Evolutionary conservation across 176 grass and related monocot genomes (phyloP).

Genomic region (Raddia distichophylla): DNA sequence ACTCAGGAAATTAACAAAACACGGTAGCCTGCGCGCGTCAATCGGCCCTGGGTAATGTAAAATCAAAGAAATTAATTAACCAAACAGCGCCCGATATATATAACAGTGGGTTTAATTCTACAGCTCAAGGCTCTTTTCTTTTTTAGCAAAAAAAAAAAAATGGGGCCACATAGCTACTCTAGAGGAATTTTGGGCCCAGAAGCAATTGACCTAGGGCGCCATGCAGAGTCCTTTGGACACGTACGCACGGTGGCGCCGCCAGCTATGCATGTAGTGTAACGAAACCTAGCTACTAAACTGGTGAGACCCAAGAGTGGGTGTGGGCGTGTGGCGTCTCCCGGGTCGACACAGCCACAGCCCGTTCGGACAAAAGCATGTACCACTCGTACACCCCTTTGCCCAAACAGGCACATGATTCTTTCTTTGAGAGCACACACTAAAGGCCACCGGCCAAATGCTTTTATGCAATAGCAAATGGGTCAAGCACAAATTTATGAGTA

Average conservation of each 20-base stretch:
- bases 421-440: neutral
- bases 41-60: too few relatives aligned
- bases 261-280: neutral
- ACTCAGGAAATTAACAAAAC: too few relatives aligned
- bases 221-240: neutral
- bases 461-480: neutral
- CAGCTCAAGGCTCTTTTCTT: too few relatives aligned
- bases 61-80: too few relatives aligned
- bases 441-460: neutral
- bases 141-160: too few relatives aligned
- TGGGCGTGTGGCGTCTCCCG: neutral
- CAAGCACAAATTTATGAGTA: too few relatives aligned
- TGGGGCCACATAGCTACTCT: too few relatives aligned
- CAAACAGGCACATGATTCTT: neutral
- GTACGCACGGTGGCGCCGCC: neutral
- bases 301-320: too few relatives aligned
- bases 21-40: too few relatives aligned
- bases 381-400: neutral
- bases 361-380: neutral
- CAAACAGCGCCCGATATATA: too few relatives aligned
- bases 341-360: neutral
- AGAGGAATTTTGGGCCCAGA: neutral
- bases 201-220: neutral
- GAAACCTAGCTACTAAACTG: too few relatives aligned
- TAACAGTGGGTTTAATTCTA: too few relatives aligned